phyloP scores from a whole-genome alignment of 805 yeast genomes.

The Candida sanyiensis region DNA sequence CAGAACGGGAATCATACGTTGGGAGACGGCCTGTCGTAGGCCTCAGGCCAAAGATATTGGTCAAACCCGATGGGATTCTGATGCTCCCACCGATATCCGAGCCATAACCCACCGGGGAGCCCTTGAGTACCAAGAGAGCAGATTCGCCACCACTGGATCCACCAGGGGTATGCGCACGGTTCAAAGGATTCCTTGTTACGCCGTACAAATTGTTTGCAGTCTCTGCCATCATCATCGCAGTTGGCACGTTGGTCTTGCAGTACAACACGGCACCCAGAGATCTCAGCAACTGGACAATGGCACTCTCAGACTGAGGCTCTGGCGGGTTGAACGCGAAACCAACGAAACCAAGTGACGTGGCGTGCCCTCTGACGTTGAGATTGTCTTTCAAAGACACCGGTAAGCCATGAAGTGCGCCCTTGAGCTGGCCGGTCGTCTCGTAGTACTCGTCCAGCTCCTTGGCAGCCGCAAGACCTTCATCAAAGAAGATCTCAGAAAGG shows the following conservation, averaged over 20 bases:
- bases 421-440: conserved; percentile 39
- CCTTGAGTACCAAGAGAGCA: conserved; percentile 50
- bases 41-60: conserved; percentile 53
- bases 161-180: conserved; percentile 55
- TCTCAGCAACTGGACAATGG: conserved; percentile 34
- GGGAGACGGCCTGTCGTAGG: conserved; percentile 50
- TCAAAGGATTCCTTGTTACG: conserved; percentile 50
- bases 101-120: conserved; percentile 56
- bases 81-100: conserved; percentile 70
- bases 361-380: conserved; percentile 43
- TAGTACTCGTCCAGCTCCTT: conserved; percentile 49
- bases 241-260: conserved; percentile 63
- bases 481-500: conserved; percentile 54
- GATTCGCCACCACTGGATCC: conserved; percentile 74
- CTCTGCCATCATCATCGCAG: conserved; percentile 61
- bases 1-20: conserved; percentile 20
- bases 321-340: conserved; percentile 23
- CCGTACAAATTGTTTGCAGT: conserved; percentile 55
- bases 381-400: conserved; percentile 68
- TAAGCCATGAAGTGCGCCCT: conserved; percentile 65
- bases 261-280: conserved; percentile 45
- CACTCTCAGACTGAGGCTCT: conserved; percentile 34
- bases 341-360: conserved; percentile 56
- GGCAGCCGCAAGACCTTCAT: conserved; percentile 55
- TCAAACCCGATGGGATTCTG: conserved; percentile 60